A percentile compares a stretch with the other conserved stretches of the same genome.
Evolutionary conservation across 2,329 filamentous ascomycete species (phyloP).

Genomic region (Gnomoniopsis sp.): DNA sequence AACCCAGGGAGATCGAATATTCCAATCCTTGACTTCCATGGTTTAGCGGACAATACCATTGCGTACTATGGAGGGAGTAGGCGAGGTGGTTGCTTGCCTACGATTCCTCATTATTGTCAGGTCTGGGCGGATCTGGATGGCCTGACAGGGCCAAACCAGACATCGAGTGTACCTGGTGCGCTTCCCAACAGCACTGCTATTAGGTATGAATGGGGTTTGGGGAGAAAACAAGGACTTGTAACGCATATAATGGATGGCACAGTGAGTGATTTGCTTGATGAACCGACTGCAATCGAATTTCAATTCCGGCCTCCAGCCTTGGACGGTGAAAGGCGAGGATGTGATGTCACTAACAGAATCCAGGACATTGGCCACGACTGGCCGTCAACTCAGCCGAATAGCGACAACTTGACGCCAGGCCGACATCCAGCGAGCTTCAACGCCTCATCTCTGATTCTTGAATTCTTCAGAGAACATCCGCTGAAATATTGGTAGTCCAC

Average conservation of each 20-base stretch:
- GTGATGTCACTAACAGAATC: neutral
- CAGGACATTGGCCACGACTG: conserved; percentile 19
- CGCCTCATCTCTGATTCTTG: conserved; percentile 18
- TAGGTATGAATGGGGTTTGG: conserved; percentile 30
- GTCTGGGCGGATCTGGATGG: conserved; percentile 35
- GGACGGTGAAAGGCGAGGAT: neutral
- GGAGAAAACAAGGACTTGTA: conserved; percentile 24
- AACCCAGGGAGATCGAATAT: conserved; percentile 31
- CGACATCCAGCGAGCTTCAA: conserved; percentile 20
- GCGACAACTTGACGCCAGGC: conserved; percentile 17
- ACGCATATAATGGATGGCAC: conserved; percentile 32
- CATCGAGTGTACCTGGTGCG: conserved; percentile 12
- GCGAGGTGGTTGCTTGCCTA: conserved; percentile 39
- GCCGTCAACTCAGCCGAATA: conserved; percentile 18
- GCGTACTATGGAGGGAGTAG: conserved; percentile 39
- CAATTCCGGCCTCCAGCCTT: neutral
- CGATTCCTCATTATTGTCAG: conserved; percentile 36
- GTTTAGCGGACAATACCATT: conserved; percentile 44
- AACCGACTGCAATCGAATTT: neutral
- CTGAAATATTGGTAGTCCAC: neutral
- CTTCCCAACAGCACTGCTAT: conserved; percentile 22
- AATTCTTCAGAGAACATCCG: conserved; percentile 17
- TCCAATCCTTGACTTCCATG: conserved; percentile 49
- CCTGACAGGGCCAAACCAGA: conserved; percentile 13
- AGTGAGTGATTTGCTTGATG: neutral